These are phyloP conservation scores for Boletus pseudopeckii DNA, from an alignment of 768 basidiomycete genomes.

Conservation along the genomic window DNA sequence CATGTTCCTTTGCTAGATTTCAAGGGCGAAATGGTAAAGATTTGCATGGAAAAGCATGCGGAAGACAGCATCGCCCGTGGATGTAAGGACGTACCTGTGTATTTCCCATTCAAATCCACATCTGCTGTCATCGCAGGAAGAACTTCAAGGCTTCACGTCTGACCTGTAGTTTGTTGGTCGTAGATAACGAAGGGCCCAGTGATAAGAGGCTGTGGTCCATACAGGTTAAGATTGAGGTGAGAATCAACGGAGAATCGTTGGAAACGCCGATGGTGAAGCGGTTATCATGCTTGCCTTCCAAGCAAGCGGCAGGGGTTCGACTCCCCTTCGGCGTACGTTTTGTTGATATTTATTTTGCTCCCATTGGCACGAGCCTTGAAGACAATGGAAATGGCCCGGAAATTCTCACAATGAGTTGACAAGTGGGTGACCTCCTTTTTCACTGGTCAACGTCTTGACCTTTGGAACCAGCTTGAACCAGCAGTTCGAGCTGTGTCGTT, in stretches of 20 bases:
- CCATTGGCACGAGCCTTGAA: too few relatives aligned
- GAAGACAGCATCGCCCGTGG: neutral
- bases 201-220: too few relatives aligned
- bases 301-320: conserved; percentile 74
- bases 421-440: neutral
- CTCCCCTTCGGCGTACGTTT: conserved; percentile 54
- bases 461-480: neutral
- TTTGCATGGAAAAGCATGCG: neutral
- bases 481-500: neutral
- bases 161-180: neutral
- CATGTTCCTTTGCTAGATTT: conserved; percentile 48
- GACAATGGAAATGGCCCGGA: too few relatives aligned
- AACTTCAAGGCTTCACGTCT: neutral
- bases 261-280: conserved; percentile 74
- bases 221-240: too few relatives aligned
- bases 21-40: neutral
- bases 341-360: neutral
- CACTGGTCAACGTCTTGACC: neutral
- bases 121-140: conserved; percentile 4
- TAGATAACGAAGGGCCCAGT: neutral
- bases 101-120: conserved; percentile 12
- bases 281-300: conserved; percentile 94
- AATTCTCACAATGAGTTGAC: neutral
- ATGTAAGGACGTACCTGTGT: conserved; percentile 18
- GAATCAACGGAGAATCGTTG: too few relatives aligned